These are phyloP conservation scores for Phialophora tarda DNA, from an alignment of 2,329 filamentous ascomycete species.

Conservation along the genomic window DNA sequence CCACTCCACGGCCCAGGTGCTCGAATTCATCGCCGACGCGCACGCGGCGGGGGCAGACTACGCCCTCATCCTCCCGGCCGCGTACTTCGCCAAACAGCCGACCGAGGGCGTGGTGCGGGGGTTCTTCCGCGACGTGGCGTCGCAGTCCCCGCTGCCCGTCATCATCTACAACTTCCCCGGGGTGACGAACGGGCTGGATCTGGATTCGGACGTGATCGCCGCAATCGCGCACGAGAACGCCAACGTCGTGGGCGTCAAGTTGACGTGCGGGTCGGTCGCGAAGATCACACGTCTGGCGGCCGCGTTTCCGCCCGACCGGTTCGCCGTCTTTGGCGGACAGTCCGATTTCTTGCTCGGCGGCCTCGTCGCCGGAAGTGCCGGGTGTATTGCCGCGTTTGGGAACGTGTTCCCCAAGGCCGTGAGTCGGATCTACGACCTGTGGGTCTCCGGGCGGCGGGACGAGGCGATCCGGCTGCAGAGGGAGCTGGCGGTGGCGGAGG, in stretches of 20 bases:
- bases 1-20: constrained; percentile 67
- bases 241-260: constrained; percentile 68
- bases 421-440: constrained; percentile 65
- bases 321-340: constrained; percentile 74
- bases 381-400: constrained; percentile 63
- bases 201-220: constrained; percentile 67
- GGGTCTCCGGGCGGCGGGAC: constrained; percentile 59
- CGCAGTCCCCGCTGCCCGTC: constrained; percentile 59
- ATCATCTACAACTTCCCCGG: constrained; percentile 72
- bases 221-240: constrained; percentile 56
- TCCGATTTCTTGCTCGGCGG: constrained; percentile 70
- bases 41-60: constrained; percentile 66
- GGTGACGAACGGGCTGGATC: constrained; percentile 70
- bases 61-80: constrained; percentile 65
- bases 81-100: constrained; percentile 69
- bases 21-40: constrained; percentile 65
- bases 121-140: constrained; percentile 65
- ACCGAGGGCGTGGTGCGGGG: constrained; percentile 61
- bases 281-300: constrained; percentile 64
- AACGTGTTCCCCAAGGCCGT: constrained; percentile 64
- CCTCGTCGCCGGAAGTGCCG: constrained; percentile 58
- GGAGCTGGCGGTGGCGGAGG: constrained; percentile 68
- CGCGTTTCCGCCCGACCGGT: constrained; percentile 59
- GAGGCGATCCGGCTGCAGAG: constrained; percentile 67
- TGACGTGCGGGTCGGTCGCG: constrained; percentile 67